Evolutionary conservation across 2,329 filamentous ascomycete species (phyloP), one percentile per base, ranked within the genome.

Genomic region (Epichloe bromicola): DNA sequence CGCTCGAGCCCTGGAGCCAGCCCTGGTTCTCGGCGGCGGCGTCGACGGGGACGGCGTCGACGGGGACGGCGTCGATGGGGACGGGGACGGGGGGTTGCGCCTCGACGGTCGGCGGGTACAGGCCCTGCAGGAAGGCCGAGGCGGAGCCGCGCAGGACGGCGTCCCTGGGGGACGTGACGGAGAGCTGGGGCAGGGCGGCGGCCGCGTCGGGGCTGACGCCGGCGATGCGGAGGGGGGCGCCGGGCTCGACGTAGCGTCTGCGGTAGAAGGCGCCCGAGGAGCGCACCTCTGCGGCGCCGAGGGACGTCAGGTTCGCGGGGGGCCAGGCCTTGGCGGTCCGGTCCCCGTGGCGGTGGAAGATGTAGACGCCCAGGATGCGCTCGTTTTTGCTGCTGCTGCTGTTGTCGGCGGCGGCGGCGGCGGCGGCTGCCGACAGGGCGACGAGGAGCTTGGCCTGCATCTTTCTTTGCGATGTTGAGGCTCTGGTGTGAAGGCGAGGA

Each of bases 291-390:
- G 76, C 70, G 63, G 90, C 88, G 34, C 90, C 90, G 48, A 95
- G 76, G 53, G 84, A 76, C 12, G 90, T 95, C 64, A 96, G 70
- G 57, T 77, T 76, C 30, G 86, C 80, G 12, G 85, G 85, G 44
- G 81, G 73, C 55, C 80, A 80, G 17, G 79, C 74, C 71, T 95
- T 95, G 56, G 87, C 71, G 1, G 88, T 91, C 51, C 90, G 82
- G 67, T 96, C 90, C 52, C 90, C 90, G 70, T 96, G 90, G 44
- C 90, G 85, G 59, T 88, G 82, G 73, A 94, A 95, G 67, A 95
- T 82, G 67, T 90, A 93, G 44, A 84, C 82, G 49, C 88, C 89
- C 15, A 95, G 74, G 30, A 93, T 74, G 1, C 82, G 86, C 70
- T 94, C 86, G 10, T 4, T 10, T 10, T 11, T 30, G 26, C 8